Evolutionary conservation across 2,329 filamentous ascomycete species (phyloP), one percentile per base, ranked within the genome.

Genomic region (Aspergillus tubingensis): DNA sequence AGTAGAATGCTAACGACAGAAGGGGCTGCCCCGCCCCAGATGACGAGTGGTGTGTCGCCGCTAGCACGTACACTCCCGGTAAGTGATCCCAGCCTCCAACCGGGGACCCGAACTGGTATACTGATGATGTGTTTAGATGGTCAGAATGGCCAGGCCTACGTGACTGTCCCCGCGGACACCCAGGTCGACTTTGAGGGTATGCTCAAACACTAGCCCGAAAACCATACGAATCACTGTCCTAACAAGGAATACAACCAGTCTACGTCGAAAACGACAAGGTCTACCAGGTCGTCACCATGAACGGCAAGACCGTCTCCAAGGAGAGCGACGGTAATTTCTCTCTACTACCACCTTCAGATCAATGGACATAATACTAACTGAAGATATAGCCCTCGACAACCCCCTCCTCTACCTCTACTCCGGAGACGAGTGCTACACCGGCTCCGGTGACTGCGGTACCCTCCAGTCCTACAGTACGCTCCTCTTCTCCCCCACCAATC

Each of bases 391-490:
- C 5, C 65, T 67, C 3, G 63, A 67, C 43, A 47, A 39, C 21
- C 41, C 57, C 39, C 58, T 67, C 19, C 58, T 59, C 13, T 67
- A 67, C 48, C 63, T 67, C 21, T 65, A 65, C 59, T 67, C 65
- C 8, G 57, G 58, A 15, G 59, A 67, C n/a, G 65, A 67, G 54
- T 67, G 65, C 62, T 67, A 67, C 54, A 67, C 65, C 27, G 63
- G 65, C 25, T 65, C 65, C 17, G 65, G 65, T 44, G 61, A 47
- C 60, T 67, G 65, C 36, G 65, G 65, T 27, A 55, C 58, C 11
- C 56, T 65, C 11, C 53, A 44, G 10, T 53, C 58, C 11, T 67
- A 64, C 56, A 56, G 64, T 66, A 61, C 43, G 64, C 10, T 23
- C 11, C 8, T 8, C 21, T 30, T 10, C 5, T 8, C 15, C 23